A percentile compares a stretch with the other conserved stretches of the same genome.
These are phyloP conservation scores for Arbutus unedo DNA, from an alignment of 148 eudicot species.

Conservation along the genomic window DNA sequence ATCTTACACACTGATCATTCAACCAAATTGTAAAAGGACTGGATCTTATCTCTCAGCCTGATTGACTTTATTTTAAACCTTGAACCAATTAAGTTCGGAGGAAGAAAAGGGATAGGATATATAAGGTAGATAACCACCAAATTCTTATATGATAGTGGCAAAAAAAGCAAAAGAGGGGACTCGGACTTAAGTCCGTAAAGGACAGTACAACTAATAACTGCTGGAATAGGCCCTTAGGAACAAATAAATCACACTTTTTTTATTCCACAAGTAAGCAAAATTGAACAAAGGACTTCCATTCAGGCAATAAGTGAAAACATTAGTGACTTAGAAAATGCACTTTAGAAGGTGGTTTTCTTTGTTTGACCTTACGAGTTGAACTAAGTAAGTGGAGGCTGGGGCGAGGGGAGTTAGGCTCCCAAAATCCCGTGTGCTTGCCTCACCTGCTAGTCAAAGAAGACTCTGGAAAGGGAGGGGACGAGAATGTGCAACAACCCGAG, in stretches of 20 bases:
- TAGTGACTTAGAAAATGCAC: not conserved
- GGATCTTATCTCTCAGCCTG: not conserved
- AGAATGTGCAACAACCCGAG: not conserved
- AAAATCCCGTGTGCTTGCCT: not conserved
- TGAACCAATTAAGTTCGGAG: not conserved
- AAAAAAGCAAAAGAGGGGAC: not conserved
- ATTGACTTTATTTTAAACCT: not conserved
- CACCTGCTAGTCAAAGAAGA: not conserved
- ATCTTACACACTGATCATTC: not conserved
- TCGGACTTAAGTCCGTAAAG: not conserved
- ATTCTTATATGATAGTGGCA: not conserved
- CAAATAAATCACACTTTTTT: not conserved
- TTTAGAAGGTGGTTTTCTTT: not conserved
- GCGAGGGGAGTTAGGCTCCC: not conserved
- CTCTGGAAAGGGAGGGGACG: not conserved
- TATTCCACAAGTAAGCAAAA: not conserved
- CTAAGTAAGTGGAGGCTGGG: not conserved
- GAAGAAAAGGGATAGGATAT: not conserved
- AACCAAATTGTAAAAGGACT: not conserved
- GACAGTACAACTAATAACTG: not conserved
- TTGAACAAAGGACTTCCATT: constrained; percentile 1
- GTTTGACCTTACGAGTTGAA: not conserved
- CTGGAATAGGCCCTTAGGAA: not conserved
- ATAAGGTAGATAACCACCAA: not conserved
- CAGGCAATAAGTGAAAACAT: not conserved